Base-by-base conservation (phyloP, 129 eudicot species). In the Silybum marianum region DNA sequence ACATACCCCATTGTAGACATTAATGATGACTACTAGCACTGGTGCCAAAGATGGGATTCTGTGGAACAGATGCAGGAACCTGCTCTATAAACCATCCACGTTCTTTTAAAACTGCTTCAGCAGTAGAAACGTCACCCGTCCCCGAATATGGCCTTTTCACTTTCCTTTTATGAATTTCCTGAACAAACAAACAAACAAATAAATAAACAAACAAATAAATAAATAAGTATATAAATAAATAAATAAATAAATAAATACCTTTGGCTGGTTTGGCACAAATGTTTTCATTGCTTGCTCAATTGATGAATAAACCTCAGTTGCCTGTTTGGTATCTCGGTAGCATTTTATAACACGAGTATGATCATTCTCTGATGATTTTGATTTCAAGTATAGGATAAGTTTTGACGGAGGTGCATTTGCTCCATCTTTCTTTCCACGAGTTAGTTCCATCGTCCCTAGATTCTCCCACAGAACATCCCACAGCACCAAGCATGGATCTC, bases 401-500 rank as follows among this genome's bases (percentile, higher is more conserved):
- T 97, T 88, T 25, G 99, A 96, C 42, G 97, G 99, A 60, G 94
- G 93, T 73, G 92, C 90, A 83, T 69, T 88, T 14, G 92, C 84
- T 36, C 65, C 88, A 72, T 96, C 99, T 87, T 93, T 96, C 84
- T 96, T 96, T 76, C 99, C 99, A 73, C 82, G 91, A 75, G 89
- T 85, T 58, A 96, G 82, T 85, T 96, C 99, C 95, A 93, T 93
- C 65, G 98, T 91, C 46, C 86, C 93, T 13, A 96, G 91, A 87
- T 93, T 97, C 76, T 90, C 97, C 99, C 91, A 96, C 63, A 76
- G 76, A 24, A 96, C 95, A 86, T 93, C 99, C 99, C 99, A 96
- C 68, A 90, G 73, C 68, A 96, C 92, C 38, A 96, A 87, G 81
- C 99, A 96, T 71, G 99, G 98, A 86, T 96, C 99, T 87, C 94